A percentile compares a stretch with the other conserved stretches of the same genome.
These are phyloP conservation scores for Lenwebbia sp. DNA, from an alignment of 345 rosid species.

Conservation along the genomic window DNA sequence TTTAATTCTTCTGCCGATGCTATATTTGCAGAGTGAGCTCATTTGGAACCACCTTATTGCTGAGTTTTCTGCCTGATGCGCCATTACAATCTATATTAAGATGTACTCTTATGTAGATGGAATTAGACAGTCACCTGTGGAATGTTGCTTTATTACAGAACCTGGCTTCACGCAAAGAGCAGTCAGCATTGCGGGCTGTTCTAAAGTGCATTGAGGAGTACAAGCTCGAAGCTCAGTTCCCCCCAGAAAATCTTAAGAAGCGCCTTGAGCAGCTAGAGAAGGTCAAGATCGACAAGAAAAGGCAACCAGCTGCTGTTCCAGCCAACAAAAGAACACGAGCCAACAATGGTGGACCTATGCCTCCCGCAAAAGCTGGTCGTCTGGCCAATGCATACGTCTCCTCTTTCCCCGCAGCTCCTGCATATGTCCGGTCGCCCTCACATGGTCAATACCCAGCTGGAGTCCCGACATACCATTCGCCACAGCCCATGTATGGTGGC, in stretches of 20 bases:
- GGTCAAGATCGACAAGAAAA: conserved; percentile 91
- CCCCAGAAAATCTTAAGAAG: conserved; percentile 91
- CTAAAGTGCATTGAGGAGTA: conserved; percentile 97
- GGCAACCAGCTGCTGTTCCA: conserved; percentile 66
- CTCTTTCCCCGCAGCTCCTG: conserved; percentile 70
- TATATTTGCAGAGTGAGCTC: background rate
- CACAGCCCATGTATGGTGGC: conserved; percentile 50
- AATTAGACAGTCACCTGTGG: background rate
- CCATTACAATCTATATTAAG: background rate
- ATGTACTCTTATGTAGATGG: background rate
- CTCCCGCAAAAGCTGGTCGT: conserved; percentile 99
- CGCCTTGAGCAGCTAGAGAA: conserved; percentile 98
- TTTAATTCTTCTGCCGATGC: background rate
- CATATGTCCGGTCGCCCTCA: conserved; percentile 75
- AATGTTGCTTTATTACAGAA: conserved; percentile 27
- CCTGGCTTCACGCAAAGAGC: conserved; percentile 85
- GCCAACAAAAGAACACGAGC: conserved; percentile 93
- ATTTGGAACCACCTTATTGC: background rate
- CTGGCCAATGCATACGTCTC: conserved; percentile 85
- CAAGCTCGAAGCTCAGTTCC: conserved; percentile 74
- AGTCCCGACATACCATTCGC: conserved; percentile 56
- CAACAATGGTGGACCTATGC: conserved; percentile 89
- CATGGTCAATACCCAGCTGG: conserved; percentile 63
- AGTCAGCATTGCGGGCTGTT: conserved; percentile 83
- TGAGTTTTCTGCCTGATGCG: background rate